Evolutionary conservation across 2,329 filamentous ascomycete species (phyloP), one percentile per base, ranked within the genome.

Genomic region (Verticillium zaregamsianum): DNA sequence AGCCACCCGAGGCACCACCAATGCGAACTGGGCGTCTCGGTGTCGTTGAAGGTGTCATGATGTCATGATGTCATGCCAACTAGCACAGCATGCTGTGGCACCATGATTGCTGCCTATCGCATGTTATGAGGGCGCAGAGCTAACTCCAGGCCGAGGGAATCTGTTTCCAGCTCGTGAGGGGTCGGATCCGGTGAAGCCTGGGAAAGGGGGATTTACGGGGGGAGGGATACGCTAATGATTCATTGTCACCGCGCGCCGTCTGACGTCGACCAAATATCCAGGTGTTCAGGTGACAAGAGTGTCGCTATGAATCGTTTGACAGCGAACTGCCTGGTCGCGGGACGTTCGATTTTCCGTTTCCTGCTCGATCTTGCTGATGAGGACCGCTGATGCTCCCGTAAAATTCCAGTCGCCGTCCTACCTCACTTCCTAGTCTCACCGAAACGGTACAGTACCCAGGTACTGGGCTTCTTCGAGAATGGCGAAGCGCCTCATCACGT

Each of bases 1-100:
- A 79, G 35, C 76, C 76, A 32, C 77, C 77, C 12, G 76, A 78
- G 49, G 76, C 72, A 60, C 76, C 76, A 60, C 75, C 76, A 63
- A 79, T 76, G 62, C 75, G 74, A 62, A 79, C 74, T 8, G 76
- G 71, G 63, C 74, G 69, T 63, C 73, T 74, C 54, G 62, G 57
- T 11, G 68, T 25, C 23, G 9, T 8, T 15, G 32, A 39, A 17
- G 31, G 12, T 12, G 28, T 28, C 28, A 28, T 28, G 28, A 35
- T 35, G 56, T 11, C 56, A 40, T 58, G 54, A 20, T 55, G 20
- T 52, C 45, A 23, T 52, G 2, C 12, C 20, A 25, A 20, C 3
- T 20, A 3, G 2, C 9, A 2, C 12, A 11, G 20, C 45, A 20
- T 3, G 3, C 9, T 52, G 45, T 4, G 2, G 45, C 8, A 2